Conservation (phyloP, 2,329 filamentous ascomycete genomes). For the Clonostachys chloroleuca region DNA sequence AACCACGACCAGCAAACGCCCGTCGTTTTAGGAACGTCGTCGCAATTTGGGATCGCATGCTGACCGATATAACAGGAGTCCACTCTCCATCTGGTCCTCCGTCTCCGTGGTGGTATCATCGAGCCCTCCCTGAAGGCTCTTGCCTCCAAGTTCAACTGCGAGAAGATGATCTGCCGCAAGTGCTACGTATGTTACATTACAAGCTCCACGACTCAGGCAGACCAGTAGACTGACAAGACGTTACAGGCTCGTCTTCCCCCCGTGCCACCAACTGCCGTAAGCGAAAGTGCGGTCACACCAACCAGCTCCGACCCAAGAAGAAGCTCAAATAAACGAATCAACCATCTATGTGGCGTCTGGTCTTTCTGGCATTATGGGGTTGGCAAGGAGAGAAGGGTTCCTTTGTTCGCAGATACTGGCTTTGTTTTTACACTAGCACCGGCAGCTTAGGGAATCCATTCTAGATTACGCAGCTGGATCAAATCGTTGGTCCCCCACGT, state of each 20-base stretch:
- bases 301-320: constrained; percentile 99
- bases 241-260: constrained; percentile 73
- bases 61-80: constrained; percentile 67
- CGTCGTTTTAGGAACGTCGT: not conserved
- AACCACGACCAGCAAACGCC: not conserved
- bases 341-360: constrained; percentile 38
- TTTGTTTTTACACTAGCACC: constrained; percentile 35
- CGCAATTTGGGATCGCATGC: not conserved
- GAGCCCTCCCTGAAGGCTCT: constrained; percentile 98
- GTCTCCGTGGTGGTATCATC: constrained; percentile 98
- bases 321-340: constrained; percentile 75
- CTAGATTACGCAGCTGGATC: constrained; percentile 6
- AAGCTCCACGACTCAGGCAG: not conserved
- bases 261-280: constrained; percentile 99
- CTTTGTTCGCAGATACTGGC: constrained; percentile 26
- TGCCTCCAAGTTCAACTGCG: constrained; percentile 99
- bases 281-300: constrained; percentile 99
- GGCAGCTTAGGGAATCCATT: constrained; percentile 29
- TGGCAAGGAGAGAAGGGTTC: constrained; percentile 20
- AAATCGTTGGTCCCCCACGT: not conserved
- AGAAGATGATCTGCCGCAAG: constrained; percentile 99
- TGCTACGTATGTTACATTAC: constrained; percentile 75
- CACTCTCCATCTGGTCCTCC: constrained; percentile 96
- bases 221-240: constrained; percentile 7
- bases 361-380: constrained; percentile 26